phyloP scores from a whole-genome alignment of 1,139 yeast genomes.

The Taphrina sp. region DNA sequence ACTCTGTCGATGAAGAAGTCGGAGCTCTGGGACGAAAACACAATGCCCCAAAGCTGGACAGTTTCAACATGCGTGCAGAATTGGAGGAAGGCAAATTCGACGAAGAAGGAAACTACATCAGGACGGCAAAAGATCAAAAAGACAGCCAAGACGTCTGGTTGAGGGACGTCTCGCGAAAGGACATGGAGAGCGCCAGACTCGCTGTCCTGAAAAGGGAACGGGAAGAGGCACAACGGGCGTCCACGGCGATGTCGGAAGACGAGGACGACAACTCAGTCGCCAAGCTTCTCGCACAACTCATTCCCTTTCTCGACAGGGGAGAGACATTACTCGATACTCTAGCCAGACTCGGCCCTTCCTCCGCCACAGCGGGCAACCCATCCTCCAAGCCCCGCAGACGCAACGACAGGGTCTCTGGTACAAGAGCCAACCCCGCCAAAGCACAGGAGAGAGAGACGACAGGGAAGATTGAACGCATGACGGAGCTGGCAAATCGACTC shows the following conservation, averaged over 20 bases:
- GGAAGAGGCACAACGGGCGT: conserved; percentile 36
- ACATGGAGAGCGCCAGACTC: conserved; percentile 45
- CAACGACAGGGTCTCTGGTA: conserved; percentile 37
- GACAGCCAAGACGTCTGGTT: conserved; percentile 55
- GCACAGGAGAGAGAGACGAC: conserved; percentile 42
- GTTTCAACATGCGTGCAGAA: conserved; percentile 62
- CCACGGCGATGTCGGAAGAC: conserved; percentile 26
- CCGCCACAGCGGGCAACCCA: conserved; percentile 40
- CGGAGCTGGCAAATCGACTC: conserved; percentile 55
- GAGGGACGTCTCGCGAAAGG: conserved; percentile 48
- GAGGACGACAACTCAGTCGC: conserved; percentile 33
- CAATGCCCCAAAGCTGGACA: conserved; percentile 55
- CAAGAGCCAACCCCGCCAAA: conserved; percentile 30
- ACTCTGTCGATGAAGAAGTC: conserved; percentile 37
- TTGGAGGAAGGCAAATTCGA: conserved; percentile 62
- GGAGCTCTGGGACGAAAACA: conserved; percentile 37
- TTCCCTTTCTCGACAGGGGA: conserved; percentile 54
- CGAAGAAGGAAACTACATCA: conserved; percentile 60
- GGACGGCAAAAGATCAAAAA: conserved; percentile 47
- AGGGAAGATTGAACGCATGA: conserved; percentile 47
- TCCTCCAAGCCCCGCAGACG: conserved; percentile 37
- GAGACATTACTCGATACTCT: conserved; percentile 67
- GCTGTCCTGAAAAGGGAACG: conserved; percentile 36
- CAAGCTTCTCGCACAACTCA: conserved; percentile 42
- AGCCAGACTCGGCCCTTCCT: conserved; percentile 47